These are phyloP conservation scores for Talaromyces sp. DNA, from an alignment of 2,329 filamentous ascomycete genomes.

Conservation along the genomic window DNA sequence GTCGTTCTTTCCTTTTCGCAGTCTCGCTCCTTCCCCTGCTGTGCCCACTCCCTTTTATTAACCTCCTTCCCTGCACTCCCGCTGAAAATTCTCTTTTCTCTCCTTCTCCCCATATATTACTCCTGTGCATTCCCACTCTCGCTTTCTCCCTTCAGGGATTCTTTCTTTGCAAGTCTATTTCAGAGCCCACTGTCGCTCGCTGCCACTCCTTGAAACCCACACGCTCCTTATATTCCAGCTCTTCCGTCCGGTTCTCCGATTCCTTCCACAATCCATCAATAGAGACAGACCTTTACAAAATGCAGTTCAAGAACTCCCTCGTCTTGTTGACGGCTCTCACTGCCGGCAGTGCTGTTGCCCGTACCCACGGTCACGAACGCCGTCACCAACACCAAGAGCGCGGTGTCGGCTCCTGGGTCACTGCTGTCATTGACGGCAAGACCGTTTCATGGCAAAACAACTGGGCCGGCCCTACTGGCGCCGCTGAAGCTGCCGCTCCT, in stretches of 20 bases:
- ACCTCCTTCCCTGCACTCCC: neutral
- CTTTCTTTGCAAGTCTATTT: neutral
- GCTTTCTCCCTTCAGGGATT: neutral
- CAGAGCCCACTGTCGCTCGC: conserved; percentile 13
- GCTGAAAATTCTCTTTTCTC: conserved; percentile 1
- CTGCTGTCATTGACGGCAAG: conserved; percentile 31
- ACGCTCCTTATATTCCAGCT: conserved; percentile 13
- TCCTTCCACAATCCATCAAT: neutral
- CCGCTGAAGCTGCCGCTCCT: conserved; percentile 10
- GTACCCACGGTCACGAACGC: conserved; percentile 36
- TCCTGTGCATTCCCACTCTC: conserved; percentile 1
- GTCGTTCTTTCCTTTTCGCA: neutral
- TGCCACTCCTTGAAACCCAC: conserved; percentile 15
- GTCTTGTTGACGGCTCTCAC: conserved; percentile 33
- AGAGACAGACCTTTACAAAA: conserved; percentile 13
- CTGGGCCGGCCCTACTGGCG: conserved; percentile 24
- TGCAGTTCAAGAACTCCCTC: conserved; percentile 37
- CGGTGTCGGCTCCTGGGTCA: conserved; percentile 29
- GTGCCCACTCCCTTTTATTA: conserved; percentile 6
- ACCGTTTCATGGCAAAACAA: conserved; percentile 34
- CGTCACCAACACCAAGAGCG: conserved; percentile 34
- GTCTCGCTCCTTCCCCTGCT: neutral
- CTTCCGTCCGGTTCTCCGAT: neutral
- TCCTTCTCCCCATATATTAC: neutral
- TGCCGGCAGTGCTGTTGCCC: conserved; percentile 33